Base-by-base conservation (phyloP, 2,329 filamentous ascomycete species). In the Aspergillus caelatus region DNA sequence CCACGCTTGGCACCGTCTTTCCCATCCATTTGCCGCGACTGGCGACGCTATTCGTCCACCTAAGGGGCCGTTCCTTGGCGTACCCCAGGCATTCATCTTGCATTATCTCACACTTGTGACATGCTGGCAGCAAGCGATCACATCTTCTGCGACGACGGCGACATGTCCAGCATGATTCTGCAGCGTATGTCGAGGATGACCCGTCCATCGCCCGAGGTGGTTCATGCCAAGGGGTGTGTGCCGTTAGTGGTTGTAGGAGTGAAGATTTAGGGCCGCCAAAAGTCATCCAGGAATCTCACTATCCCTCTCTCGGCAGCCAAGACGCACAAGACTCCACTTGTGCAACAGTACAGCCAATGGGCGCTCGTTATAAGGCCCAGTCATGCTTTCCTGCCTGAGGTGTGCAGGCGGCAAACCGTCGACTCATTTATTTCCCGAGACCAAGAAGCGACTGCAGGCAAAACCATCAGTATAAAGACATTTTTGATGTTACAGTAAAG, bases 71-170 rank as follows among this genome's bases (percentile, higher is more conserved):
- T 23, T 53, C 56, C 28, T 58, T 58, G 21, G 46, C 58, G 30
- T 67, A 67, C 36, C 65, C 65, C 55, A 61, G 58, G 30, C 65
- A 67, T n/a, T 23, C n/a, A 14, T 63, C 39, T 9, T 43, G 57
- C 9, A 60, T 28, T 41, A 46, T 34, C 2, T 11, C 57, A 30
- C 65, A 67, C 50, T 63, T 65, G 2, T 39, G 41, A 53, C 65
- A 67, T 23, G 19, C 28, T 11, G 65, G 65, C 21, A 67, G 60
- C 28, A 36, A n/a, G 23, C 62, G 62, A 57, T 67, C 65, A 26
- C 65, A 67, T 60, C 61, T 63, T n/a, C 64, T 41, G 6, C 65
- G 65, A 23, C 62, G 65, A 28, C 65, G 65, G n/a, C 65, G 62
- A 54, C 65, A 67, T 2, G 65, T 67, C 62, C 65, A 67, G 26